Evolutionary conservation across 257 asterid species (phyloP), one percentile per base, ranked within the genome.

Genomic region (Nicotiana tomentosiformis): DNA sequence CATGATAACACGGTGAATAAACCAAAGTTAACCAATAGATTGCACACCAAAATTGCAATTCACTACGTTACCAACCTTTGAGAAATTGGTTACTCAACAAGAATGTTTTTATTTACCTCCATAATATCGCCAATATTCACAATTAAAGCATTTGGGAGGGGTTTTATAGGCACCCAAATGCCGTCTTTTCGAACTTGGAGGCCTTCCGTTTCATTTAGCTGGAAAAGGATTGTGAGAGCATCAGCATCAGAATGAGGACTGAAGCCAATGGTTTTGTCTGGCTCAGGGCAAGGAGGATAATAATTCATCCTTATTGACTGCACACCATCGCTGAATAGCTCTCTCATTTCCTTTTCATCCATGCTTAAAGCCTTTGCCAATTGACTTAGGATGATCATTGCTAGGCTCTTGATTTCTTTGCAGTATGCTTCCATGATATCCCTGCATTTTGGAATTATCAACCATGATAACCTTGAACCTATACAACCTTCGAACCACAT

Each of bases 241-340:
- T 70, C 94, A 1, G 92, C 93, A 60, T 91, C 94, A 0, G 95
- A 91, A 78, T 91, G 93, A 61, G 95, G 90, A 29, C 80, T 84
- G 67, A 91, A 83, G 57, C 93, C 95, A 16, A 87, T 84, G 12
- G 89, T 89, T 18, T 18, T 51, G 7, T 90, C 87, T 10, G 95
- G 93, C 83, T 86, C 84, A 0, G 95, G 93, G 55, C 93, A 91
- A 9, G 91, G 92, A 32, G 94, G 92, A 87, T 90, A 90, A 81
- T 85, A 88, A 74, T 91, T 90, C 91, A 91, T 87, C 35, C 92
- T 62, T 84, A 91, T 90, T 8, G 88, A 66, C 33, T 91, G 95
- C 35, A 88, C 85, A 11, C 95, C 93, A 11, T 88, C 88, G 3
- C 39, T 17, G 70, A 91, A 87, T 4, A 84, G 69, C 7, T 61